phyloP scores from a whole-genome alignment of 31 red algal species.

The Asparagopsis taxiformis region DNA sequence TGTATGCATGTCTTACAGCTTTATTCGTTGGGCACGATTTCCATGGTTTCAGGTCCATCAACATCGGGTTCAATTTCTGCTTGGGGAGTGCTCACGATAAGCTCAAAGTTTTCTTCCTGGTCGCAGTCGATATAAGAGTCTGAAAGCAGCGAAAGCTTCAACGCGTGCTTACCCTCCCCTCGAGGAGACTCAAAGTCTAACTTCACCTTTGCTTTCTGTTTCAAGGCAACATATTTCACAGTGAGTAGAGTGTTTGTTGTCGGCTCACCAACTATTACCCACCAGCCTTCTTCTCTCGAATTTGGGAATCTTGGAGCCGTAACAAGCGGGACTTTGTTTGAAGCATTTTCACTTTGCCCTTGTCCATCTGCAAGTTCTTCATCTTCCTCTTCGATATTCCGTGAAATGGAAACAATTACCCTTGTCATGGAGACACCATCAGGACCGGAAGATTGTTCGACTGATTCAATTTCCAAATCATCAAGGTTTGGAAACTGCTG shows the following conservation, averaged over 20 bases:
- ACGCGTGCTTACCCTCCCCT: constrained; percentile 29
- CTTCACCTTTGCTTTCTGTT: constrained; percentile 29
- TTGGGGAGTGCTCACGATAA: constrained; percentile 9
- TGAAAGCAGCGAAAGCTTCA: constrained; percentile 40
- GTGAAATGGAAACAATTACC: constrained; percentile 26
- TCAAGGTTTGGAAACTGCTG: constrained; percentile 74
- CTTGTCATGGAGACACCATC: constrained; percentile 36
- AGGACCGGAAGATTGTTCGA: constrained; percentile 10
- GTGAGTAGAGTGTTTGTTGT: constrained; percentile 60
- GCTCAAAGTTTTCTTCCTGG: constrained; percentile 52
- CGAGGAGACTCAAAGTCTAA: constrained; percentile 53
- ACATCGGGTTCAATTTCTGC: not conserved
- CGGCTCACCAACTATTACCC: constrained; percentile 81
- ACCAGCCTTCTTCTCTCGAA: constrained; percentile 89
- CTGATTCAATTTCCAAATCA: constrained; percentile 34
- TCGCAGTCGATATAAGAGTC: constrained; percentile 79
- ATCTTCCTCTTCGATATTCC: constrained; percentile 53
- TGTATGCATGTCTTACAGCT: too few species aligned
- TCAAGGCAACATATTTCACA: constrained; percentile 49
- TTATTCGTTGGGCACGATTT: too few species aligned
- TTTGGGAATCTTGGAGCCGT: constrained; percentile 64
- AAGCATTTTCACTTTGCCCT: not conserved
- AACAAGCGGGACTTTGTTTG: constrained; percentile 29
- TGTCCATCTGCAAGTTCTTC: constrained; percentile 40
- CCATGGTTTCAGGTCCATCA: too few species aligned